Percentiles rank a stretch among this genome's conserved stretches.
These are phyloP conservation scores for Pleurotus citrinopileatus DNA, from an alignment of 768 basidiomycete genomes.

Conservation along the genomic window DNA sequence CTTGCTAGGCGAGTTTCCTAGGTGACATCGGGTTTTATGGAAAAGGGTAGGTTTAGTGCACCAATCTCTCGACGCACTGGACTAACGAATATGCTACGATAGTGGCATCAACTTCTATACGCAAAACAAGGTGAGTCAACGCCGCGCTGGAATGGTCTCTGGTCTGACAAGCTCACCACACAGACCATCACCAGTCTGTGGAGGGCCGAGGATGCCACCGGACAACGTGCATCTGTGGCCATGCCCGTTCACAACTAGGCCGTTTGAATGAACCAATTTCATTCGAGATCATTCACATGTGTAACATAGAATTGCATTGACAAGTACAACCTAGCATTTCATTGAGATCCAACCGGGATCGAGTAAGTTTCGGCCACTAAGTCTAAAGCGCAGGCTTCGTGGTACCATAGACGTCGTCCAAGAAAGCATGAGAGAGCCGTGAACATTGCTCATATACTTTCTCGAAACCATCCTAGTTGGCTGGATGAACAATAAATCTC, in stretches of 20 bases:
- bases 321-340: neutral
- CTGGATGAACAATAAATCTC: neutral
- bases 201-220: constrained; percentile 83
- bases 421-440: constrained; percentile 70
- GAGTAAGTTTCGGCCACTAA: too few species aligned
- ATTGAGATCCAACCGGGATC: too few species aligned
- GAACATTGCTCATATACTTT: constrained; percentile 76
- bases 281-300: neutral
- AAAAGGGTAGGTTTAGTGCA: constrained; percentile 51
- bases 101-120: constrained; percentile 96
- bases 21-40: constrained; percentile 94
- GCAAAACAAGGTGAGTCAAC: constrained; percentile 70
- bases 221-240: constrained; percentile 75
- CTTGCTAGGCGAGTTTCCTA: constrained; percentile 59
- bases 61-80: neutral
- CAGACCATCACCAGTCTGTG: constrained; percentile 93
- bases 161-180: constrained; percentile 6
- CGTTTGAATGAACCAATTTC: neutral
- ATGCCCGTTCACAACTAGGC: constrained; percentile 79
- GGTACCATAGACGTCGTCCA: constrained; percentile 56
- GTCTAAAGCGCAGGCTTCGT: constrained; percentile 12
- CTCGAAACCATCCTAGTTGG: constrained; percentile 65
- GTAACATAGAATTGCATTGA: constrained; percentile 8
- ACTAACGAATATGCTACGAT: constrained; percentile 9
- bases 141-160: neutral